Conservation (phyloP, 768 basidiomycete genomes). For the Tricholoma bakamatsutake region DNA sequence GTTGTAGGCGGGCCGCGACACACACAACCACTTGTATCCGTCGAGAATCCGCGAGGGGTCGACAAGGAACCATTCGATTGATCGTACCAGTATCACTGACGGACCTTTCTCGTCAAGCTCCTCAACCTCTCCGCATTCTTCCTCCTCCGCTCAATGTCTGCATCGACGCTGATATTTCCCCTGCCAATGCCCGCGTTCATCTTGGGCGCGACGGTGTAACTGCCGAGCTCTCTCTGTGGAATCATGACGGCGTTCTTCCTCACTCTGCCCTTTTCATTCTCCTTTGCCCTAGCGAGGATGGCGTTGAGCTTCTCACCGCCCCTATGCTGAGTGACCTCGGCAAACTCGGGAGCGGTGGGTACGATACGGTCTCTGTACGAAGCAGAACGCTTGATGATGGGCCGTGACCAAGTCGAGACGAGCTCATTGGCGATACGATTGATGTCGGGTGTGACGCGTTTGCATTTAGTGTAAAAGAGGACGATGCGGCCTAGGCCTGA, state of each 20-base stretch:
- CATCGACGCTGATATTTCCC: slow-evolving; percentile 57
- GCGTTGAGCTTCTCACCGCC: slow-evolving; percentile 55
- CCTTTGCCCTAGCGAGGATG: slow-evolving; percentile 63
- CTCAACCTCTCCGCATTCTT: slow-evolving; percentile 71
- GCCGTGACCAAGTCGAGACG: slow-evolving; percentile 81
- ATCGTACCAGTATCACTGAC: slow-evolving; percentile 8
- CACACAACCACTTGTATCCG: no score
- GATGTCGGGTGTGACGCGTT: slow-evolving; percentile 79
- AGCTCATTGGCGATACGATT: slow-evolving; percentile 78
- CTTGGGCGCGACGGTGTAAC: slow-evolving; percentile 75
- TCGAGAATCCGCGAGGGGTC: no score
- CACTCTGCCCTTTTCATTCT: slow-evolving; percentile 61
- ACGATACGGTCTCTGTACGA: slow-evolving; percentile 73
- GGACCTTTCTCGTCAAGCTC: slow-evolving; percentile 49
- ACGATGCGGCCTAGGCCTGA: slow-evolving; percentile 85
- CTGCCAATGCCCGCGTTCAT: slow-evolving; percentile 45
- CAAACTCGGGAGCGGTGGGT: slow-evolving; percentile 43
- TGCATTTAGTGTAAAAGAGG: slow-evolving; percentile 94
- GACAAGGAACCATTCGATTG: neutral
- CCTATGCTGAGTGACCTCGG: slow-evolving; percentile 22
- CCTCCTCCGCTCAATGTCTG: slow-evolving; percentile 67
- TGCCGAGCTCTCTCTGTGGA: slow-evolving; percentile 68
- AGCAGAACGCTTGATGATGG: slow-evolving; percentile 86
- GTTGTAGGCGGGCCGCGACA: no score
- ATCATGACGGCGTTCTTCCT: slow-evolving; percentile 81